phyloP scores from a whole-genome alignment of 352 stramenopile species.

The Pythium oligandrum region DNA sequence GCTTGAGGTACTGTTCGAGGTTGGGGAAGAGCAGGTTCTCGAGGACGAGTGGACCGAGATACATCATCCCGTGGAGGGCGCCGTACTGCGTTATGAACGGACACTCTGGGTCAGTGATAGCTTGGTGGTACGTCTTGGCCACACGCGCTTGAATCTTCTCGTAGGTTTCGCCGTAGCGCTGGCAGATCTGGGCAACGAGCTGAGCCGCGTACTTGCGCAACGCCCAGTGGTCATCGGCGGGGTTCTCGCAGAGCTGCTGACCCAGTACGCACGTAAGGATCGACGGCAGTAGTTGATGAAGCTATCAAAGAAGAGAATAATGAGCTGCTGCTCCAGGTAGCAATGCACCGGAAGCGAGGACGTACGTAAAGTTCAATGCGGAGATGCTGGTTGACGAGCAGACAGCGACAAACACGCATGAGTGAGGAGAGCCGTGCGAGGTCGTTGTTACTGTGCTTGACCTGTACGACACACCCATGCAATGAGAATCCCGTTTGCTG shows the following conservation, averaged over 20 bases:
- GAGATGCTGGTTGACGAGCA: conserved; percentile 89
- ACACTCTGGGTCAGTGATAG: conserved; percentile 67
- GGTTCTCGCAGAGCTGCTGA: conserved; percentile 83
- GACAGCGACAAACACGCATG: conserved; percentile 84
- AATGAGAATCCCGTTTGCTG: too few species aligned
- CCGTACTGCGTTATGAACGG: conserved; percentile 90
- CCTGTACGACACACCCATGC: conserved; percentile 11
- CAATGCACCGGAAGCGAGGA: conserved; percentile 1
- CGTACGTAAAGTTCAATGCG: conserved; percentile 92
- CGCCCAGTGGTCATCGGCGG: conserved; percentile 87
- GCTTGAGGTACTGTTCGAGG: conserved; percentile 80
- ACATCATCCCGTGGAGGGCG: conserved; percentile 80
- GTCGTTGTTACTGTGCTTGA: conserved; percentile 82
- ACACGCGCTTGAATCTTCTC: conserved; percentile 89
- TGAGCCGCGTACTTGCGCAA: conserved; percentile 84
- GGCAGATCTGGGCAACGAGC: conserved; percentile 79
- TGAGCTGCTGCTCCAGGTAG: not conserved
- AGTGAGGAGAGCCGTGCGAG: conserved; percentile 77
- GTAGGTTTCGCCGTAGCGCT: conserved; percentile 88
- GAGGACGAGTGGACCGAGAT: conserved; percentile 89
- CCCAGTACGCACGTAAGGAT: conserved; percentile 92
- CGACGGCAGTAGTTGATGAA: conserved; percentile 92
- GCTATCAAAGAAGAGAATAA: conserved; percentile 23
- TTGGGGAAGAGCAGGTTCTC: conserved; percentile 92
- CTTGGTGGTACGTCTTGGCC: conserved; percentile 88